Evolutionary conservation across 129 eudicot species (phyloP).

Genomic region (Dittrichia graveolens): DNA sequence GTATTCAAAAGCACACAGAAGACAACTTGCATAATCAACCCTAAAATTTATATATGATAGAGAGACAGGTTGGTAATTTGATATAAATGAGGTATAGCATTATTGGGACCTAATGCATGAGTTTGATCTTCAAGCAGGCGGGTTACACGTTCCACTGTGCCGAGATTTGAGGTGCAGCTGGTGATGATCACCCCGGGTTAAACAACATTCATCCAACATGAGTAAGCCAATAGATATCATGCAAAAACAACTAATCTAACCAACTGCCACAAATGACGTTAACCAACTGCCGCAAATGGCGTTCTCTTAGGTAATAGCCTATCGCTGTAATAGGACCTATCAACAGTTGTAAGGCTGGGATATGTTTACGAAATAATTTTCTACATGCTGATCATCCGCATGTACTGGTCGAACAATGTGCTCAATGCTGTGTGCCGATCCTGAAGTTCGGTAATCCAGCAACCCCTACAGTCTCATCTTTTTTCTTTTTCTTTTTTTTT

Average conservation of each 20-base stretch:
- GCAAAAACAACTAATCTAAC: slow-evolving; percentile 18
- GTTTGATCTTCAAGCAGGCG: background rate
- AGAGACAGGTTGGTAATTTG: background rate
- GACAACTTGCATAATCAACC: slow-evolving; percentile 18
- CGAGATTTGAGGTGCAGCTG: no score
- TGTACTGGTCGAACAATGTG: no score
- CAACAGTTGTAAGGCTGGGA: background rate
- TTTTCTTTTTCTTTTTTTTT: no score
- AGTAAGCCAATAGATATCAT: background rate
- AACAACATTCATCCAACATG: slow-evolving; percentile 12
- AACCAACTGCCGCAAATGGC: background rate
- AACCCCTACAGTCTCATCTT: no score
- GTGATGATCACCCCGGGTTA: background rate
- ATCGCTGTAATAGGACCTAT: background rate
- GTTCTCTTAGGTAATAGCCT: background rate
- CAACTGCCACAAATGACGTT: background rate
- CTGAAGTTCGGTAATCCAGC: no score
- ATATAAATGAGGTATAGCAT: background rate
- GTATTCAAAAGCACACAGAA: background rate
- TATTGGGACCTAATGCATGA: background rate
- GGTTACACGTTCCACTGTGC: no score
- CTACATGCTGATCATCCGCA: no score
- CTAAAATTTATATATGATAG: background rate
- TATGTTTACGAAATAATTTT: no score
- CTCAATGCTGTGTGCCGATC: no score